Percentiles rank a stretch among this genome's conserved stretches.
Conservation (phyloP, 768 basidiomycete species). For the Kwoniella shandongensis region DNA sequence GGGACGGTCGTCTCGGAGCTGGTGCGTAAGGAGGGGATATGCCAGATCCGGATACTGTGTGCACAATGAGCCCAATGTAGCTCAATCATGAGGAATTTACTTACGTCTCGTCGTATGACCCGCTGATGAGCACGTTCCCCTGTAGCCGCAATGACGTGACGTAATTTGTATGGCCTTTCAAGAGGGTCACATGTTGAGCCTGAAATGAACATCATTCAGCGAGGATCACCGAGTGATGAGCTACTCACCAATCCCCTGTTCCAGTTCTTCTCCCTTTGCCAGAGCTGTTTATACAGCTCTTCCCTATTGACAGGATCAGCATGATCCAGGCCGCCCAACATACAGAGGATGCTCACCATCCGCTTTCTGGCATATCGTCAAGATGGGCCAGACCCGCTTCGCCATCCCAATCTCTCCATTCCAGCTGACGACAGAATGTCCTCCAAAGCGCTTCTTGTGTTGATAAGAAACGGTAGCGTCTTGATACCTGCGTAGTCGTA, state of each 20-base stretch:
- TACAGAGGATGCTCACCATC: conserved; percentile 66
- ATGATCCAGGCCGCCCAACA: background rate
- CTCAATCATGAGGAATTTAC: background rate
- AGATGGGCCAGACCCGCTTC: conserved; percentile 3
- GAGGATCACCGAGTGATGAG: background rate
- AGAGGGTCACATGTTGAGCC: conserved; percentile 73
- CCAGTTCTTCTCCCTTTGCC: conserved; percentile 85
- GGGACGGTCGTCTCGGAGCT: conserved; percentile 66
- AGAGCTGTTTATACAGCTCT: conserved; percentile 73
- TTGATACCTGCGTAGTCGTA: conserved; percentile 52
- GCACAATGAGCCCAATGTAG: conserved; percentile 4
- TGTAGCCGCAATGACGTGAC: conserved; percentile 73
- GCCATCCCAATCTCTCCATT: conserved; percentile 56
- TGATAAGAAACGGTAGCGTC: conserved; percentile 57
- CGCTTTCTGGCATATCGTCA: conserved; percentile 49
- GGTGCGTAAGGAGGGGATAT: conserved; percentile 59
- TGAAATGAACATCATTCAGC: background rate
- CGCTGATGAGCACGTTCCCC: conserved; percentile 80
- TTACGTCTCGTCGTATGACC: conserved; percentile 74
- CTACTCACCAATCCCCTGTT: conserved; percentile 59
- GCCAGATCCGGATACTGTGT: conserved; percentile 78
- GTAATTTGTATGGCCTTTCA: conserved; percentile 81
- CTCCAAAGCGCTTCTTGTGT: conserved; percentile 74
- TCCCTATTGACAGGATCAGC: conserved; percentile 55
- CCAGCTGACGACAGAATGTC: conserved; percentile 71